Evolutionary conservation across 306 rosid species (phyloP), one percentile per base, ranked within the genome.

Genomic region (Cucumis cinereus): DNA sequence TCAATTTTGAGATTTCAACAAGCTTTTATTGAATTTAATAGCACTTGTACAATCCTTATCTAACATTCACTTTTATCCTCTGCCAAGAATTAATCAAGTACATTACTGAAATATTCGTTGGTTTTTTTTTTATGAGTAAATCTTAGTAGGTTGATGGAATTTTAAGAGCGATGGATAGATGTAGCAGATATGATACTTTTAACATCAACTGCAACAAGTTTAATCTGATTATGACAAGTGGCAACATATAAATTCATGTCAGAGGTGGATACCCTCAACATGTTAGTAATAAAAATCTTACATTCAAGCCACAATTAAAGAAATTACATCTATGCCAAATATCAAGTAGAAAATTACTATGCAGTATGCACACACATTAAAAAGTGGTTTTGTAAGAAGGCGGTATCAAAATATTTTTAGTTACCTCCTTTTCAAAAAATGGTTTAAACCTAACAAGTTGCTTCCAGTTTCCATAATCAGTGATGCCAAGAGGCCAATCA

Each of bases 401-500:
- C 19, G 0, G 41, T 11, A 26, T 28, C 10, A 15, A 1, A 52
- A 28, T 28, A 30, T 52, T 19, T 55, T 64, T 52, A 49, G 60
- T 60, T 77, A 94, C 98, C 96, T 94, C 98, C 60, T 85, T 80
- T 87, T 68, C 77, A 41, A 91, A 94, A 75, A 20, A 80, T 30
- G 77, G 87, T 81, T 91, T 94, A 30, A 35, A 71, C 61, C 63
- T 85, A 73, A 90, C 81, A 81, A 91, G 97, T 56, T 85, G 83
- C 86, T 82, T 40, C 86, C 89, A 90, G 77, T 94, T 79, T 85
- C 98, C 98, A 80, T 81, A 89, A 75, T 91, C 96, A 69, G 97
- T 91, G 85, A 94, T 89, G 36, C 95, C 88, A 77, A 86, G 50
- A 0, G 97, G 98, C 98, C 98, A 94, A 84, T 94, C 98, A 82